Base-by-base conservation (phyloP, 345 rosid genomes). In the Mallotus nudiflorus region DNA sequence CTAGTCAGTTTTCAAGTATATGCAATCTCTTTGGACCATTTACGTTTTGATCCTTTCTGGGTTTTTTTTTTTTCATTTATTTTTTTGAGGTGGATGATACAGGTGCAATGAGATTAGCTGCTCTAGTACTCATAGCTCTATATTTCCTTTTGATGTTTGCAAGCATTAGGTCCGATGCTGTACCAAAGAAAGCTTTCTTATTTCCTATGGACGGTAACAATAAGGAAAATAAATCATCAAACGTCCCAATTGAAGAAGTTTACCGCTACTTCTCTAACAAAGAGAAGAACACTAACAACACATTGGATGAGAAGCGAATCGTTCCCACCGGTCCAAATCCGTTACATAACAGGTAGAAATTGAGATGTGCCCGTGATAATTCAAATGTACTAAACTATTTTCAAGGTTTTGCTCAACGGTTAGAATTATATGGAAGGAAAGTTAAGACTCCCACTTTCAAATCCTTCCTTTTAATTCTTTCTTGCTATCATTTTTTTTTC, bases 261-360 rank as follows among this genome's bases (percentile, higher is more conserved):
- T 62, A 62, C 65, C 54, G 20, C 31, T 29, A 19, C 40, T 54
- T 70, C 78, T 60, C 67, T 0, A 57, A 54, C 66, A 37, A 27
- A 50, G n/a, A n/a, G 12, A 20, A 63, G 67, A 62, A 22, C 15
- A 68, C 27, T 61, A 48, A 49, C 69, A 14, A 46, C 44, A 15
- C 65, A 35, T 22, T 40, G 12, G 74, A 69, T n/a, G 77, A 72
- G 28, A 65, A 72, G 59, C 58, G 83, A 72, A 68, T 75, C 2
- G 69, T 80, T 45, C 83, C 83, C 22, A 72, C 83, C 0, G 83
- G 83, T 65, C 72, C 83, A 46, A 80, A 80, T 69, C 83, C 83
- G 2, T 66, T 80, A 14, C 83, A 75, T 54, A 80, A 80, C 75
- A 70, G 60, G 66, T 60, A 70, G 74, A 39, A 62, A 8, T 29